Evolutionary conservation across 2,329 filamentous ascomycete species (phyloP).

Genomic region (Pleochaeta shiraiana): DNA sequence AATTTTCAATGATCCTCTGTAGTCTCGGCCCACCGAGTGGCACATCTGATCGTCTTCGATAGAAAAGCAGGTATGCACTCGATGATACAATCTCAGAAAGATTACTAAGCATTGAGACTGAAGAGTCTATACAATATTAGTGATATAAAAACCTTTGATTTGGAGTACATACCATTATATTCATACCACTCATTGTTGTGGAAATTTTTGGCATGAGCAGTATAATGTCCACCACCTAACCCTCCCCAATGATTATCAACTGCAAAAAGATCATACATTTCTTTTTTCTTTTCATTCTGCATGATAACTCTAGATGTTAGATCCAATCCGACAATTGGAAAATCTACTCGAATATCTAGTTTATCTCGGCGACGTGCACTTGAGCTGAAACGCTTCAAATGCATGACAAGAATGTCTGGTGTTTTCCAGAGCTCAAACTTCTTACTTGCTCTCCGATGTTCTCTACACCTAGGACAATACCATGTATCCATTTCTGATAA

Average conservation of each 20-base stretch:
- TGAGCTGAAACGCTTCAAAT: constrained; percentile 88
- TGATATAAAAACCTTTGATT: constrained; percentile 3
- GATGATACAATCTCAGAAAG: constrained; percentile 42
- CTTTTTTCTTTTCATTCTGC: constrained; percentile 57
- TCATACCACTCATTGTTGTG: constrained; percentile 80
- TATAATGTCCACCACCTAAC: constrained; percentile 89
- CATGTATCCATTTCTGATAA: constrained; percentile 91
- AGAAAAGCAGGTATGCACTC: constrained; percentile 86
- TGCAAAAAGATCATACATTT: constrained; percentile 82
- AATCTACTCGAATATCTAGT: constrained; percentile 76
- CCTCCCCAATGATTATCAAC: constrained; percentile 94
- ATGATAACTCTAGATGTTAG: constrained; percentile 59
- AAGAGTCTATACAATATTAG: constrained; percentile 44
- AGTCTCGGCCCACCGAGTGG: constrained; percentile 66
- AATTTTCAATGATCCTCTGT: constrained; percentile 44
- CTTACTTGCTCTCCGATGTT: constrained; percentile 79
- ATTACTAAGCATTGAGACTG: constrained; percentile 39
- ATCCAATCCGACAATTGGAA: constrained; percentile 73
- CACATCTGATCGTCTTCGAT: constrained; percentile 56
- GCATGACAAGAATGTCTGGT: constrained; percentile 84
- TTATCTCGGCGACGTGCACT: constrained; percentile 70
- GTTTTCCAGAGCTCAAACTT: constrained; percentile 96
- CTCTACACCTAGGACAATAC: constrained; percentile 94
- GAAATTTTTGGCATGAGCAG: constrained; percentile 85
- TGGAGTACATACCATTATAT: constrained; percentile 56